Evolutionary conservation across 208 protist species (phyloP), one percentile per base, ranked within the genome.

Genomic region (Phytomonas sp.): DNA sequence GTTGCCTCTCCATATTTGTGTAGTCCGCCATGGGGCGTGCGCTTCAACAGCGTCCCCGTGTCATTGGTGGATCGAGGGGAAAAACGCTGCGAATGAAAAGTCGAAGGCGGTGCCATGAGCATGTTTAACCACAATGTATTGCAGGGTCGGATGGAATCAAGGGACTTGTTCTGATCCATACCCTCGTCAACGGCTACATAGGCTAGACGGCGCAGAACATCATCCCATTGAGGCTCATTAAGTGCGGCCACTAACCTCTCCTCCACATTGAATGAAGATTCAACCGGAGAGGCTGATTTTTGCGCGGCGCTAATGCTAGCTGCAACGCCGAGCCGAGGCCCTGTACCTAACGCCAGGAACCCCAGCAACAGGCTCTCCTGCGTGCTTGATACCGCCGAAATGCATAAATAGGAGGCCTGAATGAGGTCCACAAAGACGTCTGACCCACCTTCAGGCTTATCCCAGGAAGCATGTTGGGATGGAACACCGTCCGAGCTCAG

Each of bases 51-150:
- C 29, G 37, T 7, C 5, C 30, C 32, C 46, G 15, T 65, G 31
- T 67, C 65, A 60, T 37, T 51, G 1, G 26, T 31, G 28, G 29
- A 43, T 29, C 0, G 28, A 26, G 31, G 20, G 0, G 3, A 29
- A 15, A 30, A 53, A 51, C 17, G 32, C 65, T 17, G 8, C 36
- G 43, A 29, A 15, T 72, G 72, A 23, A 72, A 75, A 62, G 31
- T 72, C 23, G 67, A 68, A 78, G 28, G 76, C 0, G 84, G 83
- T 13, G 76, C 72, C 60, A 92, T 51, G 11, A 91, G 69, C 71
- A 86, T 78, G 67, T 83, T 87, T 32, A 92, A 67, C 87, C 87
- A 93, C 66, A 91, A 64, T 28, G 86, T 92, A 70, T 92, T 92
- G 66, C 72, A 79, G 28, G 80, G 76, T 36, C 28, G 7, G 31